Percentiles rank a stretch among this genome's conserved stretches.
These are phyloP conservation scores for Xylariaceae sp. DNA, from an alignment of 2,329 filamentous ascomycete species.

Conservation along the genomic window DNA sequence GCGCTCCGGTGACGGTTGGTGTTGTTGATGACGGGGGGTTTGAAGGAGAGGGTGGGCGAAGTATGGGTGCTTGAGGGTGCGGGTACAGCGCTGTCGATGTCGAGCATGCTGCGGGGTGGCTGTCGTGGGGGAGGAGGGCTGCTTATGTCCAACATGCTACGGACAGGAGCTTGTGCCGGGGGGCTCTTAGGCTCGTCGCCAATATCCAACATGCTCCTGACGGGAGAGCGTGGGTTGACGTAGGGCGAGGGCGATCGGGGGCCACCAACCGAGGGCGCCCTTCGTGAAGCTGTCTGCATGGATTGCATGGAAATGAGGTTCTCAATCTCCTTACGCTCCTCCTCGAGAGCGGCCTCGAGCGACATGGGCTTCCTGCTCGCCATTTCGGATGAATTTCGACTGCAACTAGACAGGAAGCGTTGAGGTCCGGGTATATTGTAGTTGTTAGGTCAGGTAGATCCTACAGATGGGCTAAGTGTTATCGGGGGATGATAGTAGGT, in stretches of 20 bases:
- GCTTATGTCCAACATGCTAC: conserved; percentile 63
- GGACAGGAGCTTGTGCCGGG: conserved; percentile 49
- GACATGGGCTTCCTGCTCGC: conserved; percentile 25
- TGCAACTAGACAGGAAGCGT: no score
- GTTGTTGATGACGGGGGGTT: conserved; percentile 27
- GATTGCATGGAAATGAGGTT: conserved; percentile 27
- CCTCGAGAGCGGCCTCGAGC: conserved; percentile 33
- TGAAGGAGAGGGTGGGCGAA: conserved; percentile 43
- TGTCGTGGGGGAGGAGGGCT: conserved; percentile 34
- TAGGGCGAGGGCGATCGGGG: conserved; percentile 51
- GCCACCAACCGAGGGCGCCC: conserved; percentile 19
- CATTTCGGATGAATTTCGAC: no score
- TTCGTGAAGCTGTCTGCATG: conserved; percentile 21
- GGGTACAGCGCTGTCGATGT: conserved; percentile 38
- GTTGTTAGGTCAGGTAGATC: neutral
- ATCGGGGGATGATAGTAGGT: conserved; percentile 32
- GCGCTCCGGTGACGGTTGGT: conserved; percentile 46
- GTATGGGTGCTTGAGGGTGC: conserved; percentile 41
- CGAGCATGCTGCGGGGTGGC: conserved; percentile 50
- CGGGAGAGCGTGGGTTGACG: conserved; percentile 58
- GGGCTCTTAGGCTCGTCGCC: conserved; percentile 39
- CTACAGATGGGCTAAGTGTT: conserved; percentile 19
- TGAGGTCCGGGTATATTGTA: neutral
- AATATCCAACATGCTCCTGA: conserved; percentile 65
- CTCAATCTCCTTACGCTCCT: conserved; percentile 33